phyloP scores from a whole-genome alignment of 2,329 filamentous ascomycete genomes.

The Monosporascus sp. region DNA sequence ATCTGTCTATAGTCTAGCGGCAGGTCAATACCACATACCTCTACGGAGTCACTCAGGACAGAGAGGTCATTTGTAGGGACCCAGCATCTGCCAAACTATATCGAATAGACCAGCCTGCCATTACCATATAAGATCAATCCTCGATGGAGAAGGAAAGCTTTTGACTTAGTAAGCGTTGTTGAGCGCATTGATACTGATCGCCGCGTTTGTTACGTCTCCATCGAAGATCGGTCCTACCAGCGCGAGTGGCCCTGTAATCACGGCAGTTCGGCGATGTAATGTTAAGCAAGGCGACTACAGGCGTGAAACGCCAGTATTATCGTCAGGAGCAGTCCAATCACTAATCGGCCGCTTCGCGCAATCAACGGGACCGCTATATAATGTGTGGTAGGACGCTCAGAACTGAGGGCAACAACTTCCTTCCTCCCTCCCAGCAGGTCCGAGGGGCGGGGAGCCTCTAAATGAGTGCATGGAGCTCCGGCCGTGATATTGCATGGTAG shows the following conservation, averaged over 20 bases:
- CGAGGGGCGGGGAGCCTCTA: neutral
- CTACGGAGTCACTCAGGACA: no score
- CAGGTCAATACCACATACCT: no score
- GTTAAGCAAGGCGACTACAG: neutral
- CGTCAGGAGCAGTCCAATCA: neutral
- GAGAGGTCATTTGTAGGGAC: no score
- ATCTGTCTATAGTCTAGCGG: no score
- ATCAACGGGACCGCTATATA: neutral
- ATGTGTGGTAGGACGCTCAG: neutral
- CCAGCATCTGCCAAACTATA: no score
- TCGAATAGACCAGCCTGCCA: no score
- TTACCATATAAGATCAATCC: no score
- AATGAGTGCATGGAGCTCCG: neutral
- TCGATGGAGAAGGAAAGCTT: neutral
- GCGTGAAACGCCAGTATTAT: neutral
- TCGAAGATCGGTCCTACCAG: neutral
- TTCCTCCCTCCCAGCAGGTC: neutral
- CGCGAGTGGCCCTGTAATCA: neutral
- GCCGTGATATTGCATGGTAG: neutral
- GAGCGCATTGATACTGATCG: neutral
- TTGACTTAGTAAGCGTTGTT: neutral
- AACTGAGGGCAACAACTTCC: neutral
- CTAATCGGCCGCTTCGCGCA: no score
- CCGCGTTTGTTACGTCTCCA: no score
- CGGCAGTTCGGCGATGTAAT: neutral